Conservation (phyloP, 2,329 filamentous ascomycete species). For the Plenodomus biglobosus region DNA sequence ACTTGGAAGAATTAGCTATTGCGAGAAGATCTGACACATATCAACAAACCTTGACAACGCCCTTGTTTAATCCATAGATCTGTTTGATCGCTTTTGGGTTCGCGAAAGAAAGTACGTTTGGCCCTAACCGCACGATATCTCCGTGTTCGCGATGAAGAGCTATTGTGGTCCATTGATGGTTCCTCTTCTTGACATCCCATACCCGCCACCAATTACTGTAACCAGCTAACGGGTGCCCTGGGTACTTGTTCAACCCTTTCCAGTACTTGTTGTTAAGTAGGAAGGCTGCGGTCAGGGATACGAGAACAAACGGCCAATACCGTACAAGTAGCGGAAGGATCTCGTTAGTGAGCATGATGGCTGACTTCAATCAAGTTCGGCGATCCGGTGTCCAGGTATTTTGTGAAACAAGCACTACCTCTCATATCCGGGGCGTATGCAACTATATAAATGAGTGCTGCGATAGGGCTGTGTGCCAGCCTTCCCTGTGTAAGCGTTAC, state of each 20-base stretch:
- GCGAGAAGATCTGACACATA: background rate
- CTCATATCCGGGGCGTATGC: slow-evolving; percentile 7
- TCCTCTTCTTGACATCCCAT: slow-evolving; percentile 64
- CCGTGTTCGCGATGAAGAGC: slow-evolving; percentile 70
- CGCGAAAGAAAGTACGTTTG: slow-evolving; percentile 72
- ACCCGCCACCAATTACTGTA: slow-evolving; percentile 76
- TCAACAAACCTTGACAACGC: slow-evolving; percentile 67
- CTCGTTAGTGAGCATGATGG: slow-evolving; percentile 42
- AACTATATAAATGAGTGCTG: slow-evolving; percentile 9
- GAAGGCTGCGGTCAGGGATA: slow-evolving; percentile 33
- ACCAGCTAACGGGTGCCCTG: slow-evolving; percentile 69
- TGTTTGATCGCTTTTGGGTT: slow-evolving; percentile 71
- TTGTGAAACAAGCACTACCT: slow-evolving; percentile 3
- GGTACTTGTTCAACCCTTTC: slow-evolving; percentile 68
- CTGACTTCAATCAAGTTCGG: slow-evolving; percentile 5
- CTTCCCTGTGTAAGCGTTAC: background rate
- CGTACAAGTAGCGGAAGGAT: slow-evolving; percentile 36
- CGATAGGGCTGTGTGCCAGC: slow-evolving; percentile 1
- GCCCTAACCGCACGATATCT: slow-evolving; percentile 72
- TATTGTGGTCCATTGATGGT: slow-evolving; percentile 68
- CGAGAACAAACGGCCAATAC: slow-evolving; percentile 49
- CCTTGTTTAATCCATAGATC: slow-evolving; percentile 83
- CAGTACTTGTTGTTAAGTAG: slow-evolving; percentile 51
- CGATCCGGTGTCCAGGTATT: slow-evolving; percentile 13
- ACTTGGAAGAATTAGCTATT: slow-evolving; percentile 51